Evolutionary conservation across 495 filamentous ascomycete genomes (phyloP), one percentile per base, ranked within the genome.

Genomic region (Aspergillus mulundensis): DNA sequence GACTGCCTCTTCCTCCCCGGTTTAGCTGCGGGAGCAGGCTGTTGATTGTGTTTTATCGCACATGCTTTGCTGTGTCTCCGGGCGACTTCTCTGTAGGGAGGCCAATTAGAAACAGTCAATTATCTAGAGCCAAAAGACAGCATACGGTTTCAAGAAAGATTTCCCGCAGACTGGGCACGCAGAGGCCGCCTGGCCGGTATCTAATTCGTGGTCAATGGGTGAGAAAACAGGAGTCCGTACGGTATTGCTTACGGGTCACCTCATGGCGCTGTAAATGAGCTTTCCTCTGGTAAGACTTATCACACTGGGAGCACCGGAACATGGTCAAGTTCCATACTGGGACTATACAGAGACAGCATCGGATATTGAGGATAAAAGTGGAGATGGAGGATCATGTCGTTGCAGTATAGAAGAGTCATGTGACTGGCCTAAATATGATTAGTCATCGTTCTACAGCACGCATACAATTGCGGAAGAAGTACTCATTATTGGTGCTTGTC

Each of bases 151-250:
- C 28, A 63, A 23, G 40, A 74, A 72, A 3, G 68, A 53, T 49
- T 74, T 74, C 1, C 67, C 63, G 60, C 71, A 74, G n/a, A 72
- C 62, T 4, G 66, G 69, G n/a, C 71, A 74, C 45, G 56, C 64
- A 14, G 64, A 69, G 44, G 65, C 50, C 25, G 38, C 48, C 25
- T 67, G 58, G 16, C 49, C 49, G 41, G 60, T 66, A 60, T 73
- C 70, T 73, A 50, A 18, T 36, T 23, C 15, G 7, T 42, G n/a
- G 57, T 71, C 48, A 71, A 58, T 42, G 41, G 7, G 36, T 24
- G 42, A 24, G 19, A 14, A 32, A 34, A 40, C n/a, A 19, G 23
- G 39, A 36, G 20, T 14, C 16, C 38, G 1, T 14, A 1, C 16
- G 21, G 1, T 14, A 1, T n/a, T n/a, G 36, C 58, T 60, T 54